phyloP scores from a whole-genome alignment of 2,329 filamentous ascomycete genomes.

The Pseudopithomyces chartarum region DNA sequence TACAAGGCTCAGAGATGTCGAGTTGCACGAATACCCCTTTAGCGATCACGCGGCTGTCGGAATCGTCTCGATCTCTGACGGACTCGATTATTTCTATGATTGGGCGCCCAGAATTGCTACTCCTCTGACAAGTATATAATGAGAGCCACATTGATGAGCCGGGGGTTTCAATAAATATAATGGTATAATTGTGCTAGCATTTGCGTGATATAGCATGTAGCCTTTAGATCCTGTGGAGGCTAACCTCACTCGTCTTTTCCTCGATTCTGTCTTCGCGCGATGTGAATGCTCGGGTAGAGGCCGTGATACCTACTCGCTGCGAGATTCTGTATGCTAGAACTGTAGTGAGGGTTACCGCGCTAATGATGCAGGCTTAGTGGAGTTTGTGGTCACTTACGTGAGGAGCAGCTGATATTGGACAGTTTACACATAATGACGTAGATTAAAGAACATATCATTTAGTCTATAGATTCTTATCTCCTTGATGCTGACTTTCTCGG shows the following conservation, averaged over 20 bases:
- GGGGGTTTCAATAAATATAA: neutral
- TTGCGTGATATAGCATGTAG: neutral
- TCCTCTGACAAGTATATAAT: neutral
- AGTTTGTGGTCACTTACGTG: no score
- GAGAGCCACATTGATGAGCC: neutral
- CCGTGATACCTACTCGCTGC: no score
- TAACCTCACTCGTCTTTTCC: neutral
- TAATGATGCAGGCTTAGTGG: no score
- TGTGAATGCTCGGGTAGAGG: no score
- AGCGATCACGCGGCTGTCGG: slow-evolving; percentile 40
- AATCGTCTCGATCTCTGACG: slow-evolving; percentile 32
- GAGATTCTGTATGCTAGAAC: no score
- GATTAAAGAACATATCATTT: no score
- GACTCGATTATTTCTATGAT: slow-evolving; percentile 41
- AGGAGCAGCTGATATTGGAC: no score
- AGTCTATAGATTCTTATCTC: no score
- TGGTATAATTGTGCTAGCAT: neutral
- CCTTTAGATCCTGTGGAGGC: neutral
- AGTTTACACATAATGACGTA: no score
- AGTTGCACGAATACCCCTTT: slow-evolving; percentile 35
- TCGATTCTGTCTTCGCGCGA: neutral
- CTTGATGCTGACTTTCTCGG: no score
- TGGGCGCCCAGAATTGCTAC: slow-evolving; percentile 11
- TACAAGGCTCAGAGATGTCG: slow-evolving; percentile 29
- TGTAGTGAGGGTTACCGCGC: no score